Conservation (phyloP, 108 stramenopile genomes). For the Stephanodiscus triporus region DNA sequence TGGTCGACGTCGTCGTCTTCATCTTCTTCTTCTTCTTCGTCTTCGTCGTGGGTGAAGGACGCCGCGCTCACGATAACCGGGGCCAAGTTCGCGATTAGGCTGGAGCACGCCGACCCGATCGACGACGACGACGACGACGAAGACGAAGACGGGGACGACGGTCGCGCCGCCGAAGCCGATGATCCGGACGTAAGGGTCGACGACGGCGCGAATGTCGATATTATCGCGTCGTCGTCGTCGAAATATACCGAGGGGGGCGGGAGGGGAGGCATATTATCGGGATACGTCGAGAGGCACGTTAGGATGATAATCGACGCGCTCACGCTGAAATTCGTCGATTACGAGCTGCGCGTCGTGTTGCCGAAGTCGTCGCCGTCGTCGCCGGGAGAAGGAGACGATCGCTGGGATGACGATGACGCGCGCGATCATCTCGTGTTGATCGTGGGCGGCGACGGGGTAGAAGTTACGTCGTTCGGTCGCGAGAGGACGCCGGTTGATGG, state of each 20-base stretch:
- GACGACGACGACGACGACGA: background rate
- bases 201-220: slow-evolving; percentile 14
- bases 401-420: background rate
- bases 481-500: slow-evolving; percentile 6
- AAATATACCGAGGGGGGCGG: background rate
- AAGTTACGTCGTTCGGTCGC: slow-evolving; percentile 42
- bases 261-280: slow-evolving; percentile 26
- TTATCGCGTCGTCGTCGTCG: no score
- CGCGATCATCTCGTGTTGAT: slow-evolving; percentile 3
- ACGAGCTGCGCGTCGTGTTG: slow-evolving; percentile 24
- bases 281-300: slow-evolving; percentile 42
- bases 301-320: slow-evolving; percentile 42
- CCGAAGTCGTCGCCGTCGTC: slow-evolving; percentile 1
- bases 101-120: slow-evolving; percentile 28
- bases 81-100: slow-evolving; percentile 23
- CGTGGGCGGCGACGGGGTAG: slow-evolving; percentile 27
- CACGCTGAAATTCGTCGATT: slow-evolving; percentile 29
- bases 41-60: slow-evolving; percentile 35
- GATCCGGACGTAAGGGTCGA: slow-evolving; percentile 12
- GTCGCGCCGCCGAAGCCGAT: background rate
- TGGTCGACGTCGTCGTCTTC: slow-evolving; percentile 18
- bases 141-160: background rate
- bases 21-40: background rate
- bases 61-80: slow-evolving; percentile 35
- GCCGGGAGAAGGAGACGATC: background rate